Base-by-base conservation (phyloP, 805 yeast species). In the Limtongia smithiae region DNA sequence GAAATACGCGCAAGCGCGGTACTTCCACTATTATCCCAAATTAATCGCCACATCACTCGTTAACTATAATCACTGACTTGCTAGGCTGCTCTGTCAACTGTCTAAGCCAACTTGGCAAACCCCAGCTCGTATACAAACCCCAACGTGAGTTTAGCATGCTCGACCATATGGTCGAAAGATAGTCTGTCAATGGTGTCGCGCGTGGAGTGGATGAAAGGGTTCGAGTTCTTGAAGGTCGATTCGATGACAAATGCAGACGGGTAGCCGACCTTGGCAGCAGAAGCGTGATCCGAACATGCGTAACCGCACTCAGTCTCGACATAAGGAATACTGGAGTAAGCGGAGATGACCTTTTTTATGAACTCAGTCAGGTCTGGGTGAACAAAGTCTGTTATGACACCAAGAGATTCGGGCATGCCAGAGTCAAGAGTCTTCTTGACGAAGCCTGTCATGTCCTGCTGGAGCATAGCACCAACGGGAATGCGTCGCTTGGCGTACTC, bases 401-500 rank as follows among this genome's bases (percentile, higher is more conserved):
- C 96, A 60, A 90, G 75, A 64, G 80, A 81, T 37, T 79, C 88
- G 66, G 71, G 80, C 59, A 64, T 70, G 49, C 75, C 83, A 25
- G 56, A 68, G 55, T 74, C 78, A 34, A 68, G 62, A 35, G 81
- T 70, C 36, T 74, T 76, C 30, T 73, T 71, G 2, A 82, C 77
- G 62, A 73, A 87, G 0, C 96, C 96, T 2, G 95, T 85, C 95
- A 90, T 90, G 65, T 91, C 98, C 65, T 88, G 95, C 68, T 91
- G 96, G 34, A 91, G 71, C 93, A 89, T 83, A 4, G 90, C 89
- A 27, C 81, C 76, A 20, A 91, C 88, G 6, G 74, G 70, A 40
- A 68, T 69, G 27, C 71, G 69, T n/a, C 71, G 60, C 15, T 64
- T 59, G 9, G 69, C 63, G 62, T 85, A 85, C 22, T 69, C 65